Evolutionary conservation across 208 protist species (phyloP), one percentile per base, ranked within the genome.

Genomic region (Blastocrithidia nonstop): DNA sequence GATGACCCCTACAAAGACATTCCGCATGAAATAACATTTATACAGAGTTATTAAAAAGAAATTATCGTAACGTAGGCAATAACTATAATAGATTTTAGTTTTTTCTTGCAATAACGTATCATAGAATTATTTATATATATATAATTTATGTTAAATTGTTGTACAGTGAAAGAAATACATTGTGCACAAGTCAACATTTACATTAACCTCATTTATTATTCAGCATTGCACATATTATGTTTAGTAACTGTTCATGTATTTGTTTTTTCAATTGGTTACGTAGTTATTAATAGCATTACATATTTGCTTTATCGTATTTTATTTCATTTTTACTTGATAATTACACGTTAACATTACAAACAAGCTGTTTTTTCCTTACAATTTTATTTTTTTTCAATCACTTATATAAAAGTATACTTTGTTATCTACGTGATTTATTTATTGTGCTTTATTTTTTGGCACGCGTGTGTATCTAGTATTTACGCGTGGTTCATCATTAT

Each of bases 381-480:
- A 40, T 20, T 21, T 52, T 13, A 17, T 22, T 7, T 39, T 5
- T 40, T 50, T 48, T n/a, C 13, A 27, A 13, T 6, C 32, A n/a
- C 52, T 31, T 9, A 21, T 23, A 7, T 6, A 33, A 23, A 26
- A 2, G 35, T 49, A 35, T 42, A 15, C 28, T 19, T 52, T 13
- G 38, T 38, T 61, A 27, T 50, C 15, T 42, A 5, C 53, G 23
- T 43, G 23, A 53, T 28, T 56, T 20, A 19, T 32, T 50, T 49
- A 17, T 27, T 46, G 13, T 52, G 21, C 28, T 43, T 28, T 5
- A 31, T n/a, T n/a, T n/a, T n/a, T n/a, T n/a, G n/a, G n/a, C n/a
- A n/a, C n/a, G n/a, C n/a, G n/a, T n/a, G n/a, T n/a, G 36, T 7
- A 9, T 22, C 22, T 40, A 27, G 6, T 6, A 40, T 40, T 40